A percentile compares a stretch with the other conserved stretches of the same genome.
Evolutionary conservation across 2,329 filamentous ascomycete species (phyloP).

Genomic region (Monilinia laxa): DNA sequence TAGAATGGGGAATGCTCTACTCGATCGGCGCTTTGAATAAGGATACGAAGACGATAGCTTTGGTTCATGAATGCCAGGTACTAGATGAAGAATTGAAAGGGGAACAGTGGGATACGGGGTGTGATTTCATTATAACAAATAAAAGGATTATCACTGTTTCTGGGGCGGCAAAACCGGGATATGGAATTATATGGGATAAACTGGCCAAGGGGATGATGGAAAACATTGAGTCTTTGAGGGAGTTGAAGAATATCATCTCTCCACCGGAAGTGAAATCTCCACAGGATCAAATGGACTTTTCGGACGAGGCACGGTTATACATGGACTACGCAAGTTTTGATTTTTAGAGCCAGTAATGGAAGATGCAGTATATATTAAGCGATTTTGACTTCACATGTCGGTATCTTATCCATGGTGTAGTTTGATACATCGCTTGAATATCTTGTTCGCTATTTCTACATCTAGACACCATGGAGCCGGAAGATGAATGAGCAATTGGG

Average conservation of each 20-base stretch:
- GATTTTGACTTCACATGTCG: neutral
- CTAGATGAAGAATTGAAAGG: slow-evolving; percentile 41
- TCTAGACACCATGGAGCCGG: no score
- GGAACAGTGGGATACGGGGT: slow-evolving; percentile 45
- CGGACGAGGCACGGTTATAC: slow-evolving; percentile 19
- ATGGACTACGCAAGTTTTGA: slow-evolving; percentile 20
- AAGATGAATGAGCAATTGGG: no score
- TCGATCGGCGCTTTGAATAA: slow-evolving; percentile 39
- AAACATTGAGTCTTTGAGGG: slow-evolving; percentile 38
- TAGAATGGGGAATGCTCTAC: slow-evolving; percentile 46
- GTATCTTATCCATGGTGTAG: neutral
- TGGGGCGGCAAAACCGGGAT: slow-evolving; percentile 40
- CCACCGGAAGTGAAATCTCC: slow-evolving; percentile 20
- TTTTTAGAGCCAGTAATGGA: neutral
- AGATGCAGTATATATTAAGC: neutral
- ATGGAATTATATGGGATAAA: slow-evolving; percentile 44
- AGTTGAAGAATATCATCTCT: slow-evolving; percentile 25
- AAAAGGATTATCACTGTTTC: slow-evolving; percentile 38
- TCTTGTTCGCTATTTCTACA: no score
- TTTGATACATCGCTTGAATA: neutral
- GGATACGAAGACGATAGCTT: slow-evolving; percentile 38
- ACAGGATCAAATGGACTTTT: slow-evolving; percentile 18
- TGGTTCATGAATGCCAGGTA: slow-evolving; percentile 47
- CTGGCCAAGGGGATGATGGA: slow-evolving; percentile 43
- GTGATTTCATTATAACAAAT: slow-evolving; percentile 45